Conservation (phyloP, 495 filamentous ascomycete species). For the Oleoguttula mirabilis region DNA sequence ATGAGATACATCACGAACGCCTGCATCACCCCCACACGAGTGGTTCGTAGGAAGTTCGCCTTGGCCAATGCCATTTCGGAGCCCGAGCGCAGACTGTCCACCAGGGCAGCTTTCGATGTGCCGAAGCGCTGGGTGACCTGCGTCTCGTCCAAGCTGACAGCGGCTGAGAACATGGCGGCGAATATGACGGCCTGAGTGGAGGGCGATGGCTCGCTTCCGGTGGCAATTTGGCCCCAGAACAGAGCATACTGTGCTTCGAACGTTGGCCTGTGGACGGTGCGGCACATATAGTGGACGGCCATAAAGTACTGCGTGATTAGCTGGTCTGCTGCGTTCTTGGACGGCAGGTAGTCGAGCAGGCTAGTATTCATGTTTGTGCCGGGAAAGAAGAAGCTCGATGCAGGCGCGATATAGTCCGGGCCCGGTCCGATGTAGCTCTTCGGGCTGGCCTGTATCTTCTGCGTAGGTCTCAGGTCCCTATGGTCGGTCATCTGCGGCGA, state of each 20-base stretch:
- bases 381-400: constrained; percentile 58
- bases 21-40: constrained; percentile 58
- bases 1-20: constrained; percentile 66
- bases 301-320: constrained; percentile 53
- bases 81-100: constrained; percentile 49
- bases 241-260: constrained; percentile 48
- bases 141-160: constrained; percentile 49
- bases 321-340: constrained; percentile 37
- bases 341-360: constrained; percentile 46
- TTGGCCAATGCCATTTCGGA: constrained; percentile 52
- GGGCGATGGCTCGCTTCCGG: constrained; percentile 44
- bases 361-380: constrained; percentile 35
- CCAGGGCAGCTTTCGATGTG: constrained; percentile 38
- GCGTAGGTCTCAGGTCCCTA: constrained; percentile 3
- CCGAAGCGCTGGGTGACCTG: constrained; percentile 37
- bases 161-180: constrained; percentile 53
- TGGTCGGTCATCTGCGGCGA: constrained; percentile 1
- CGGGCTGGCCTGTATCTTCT: constrained; percentile 10
- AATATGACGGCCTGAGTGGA: constrained; percentile 56
- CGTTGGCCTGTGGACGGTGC: constrained; percentile 50
- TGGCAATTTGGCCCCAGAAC: constrained; percentile 49
- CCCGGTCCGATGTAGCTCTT: constrained; percentile 27
- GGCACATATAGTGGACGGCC: constrained; percentile 53
- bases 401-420: constrained; percentile 31
- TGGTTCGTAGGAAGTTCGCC: constrained; percentile 58